Conservation (phyloP, 2,329 filamentous ascomycete genomes). For the Calonectria honghensis region DNA sequence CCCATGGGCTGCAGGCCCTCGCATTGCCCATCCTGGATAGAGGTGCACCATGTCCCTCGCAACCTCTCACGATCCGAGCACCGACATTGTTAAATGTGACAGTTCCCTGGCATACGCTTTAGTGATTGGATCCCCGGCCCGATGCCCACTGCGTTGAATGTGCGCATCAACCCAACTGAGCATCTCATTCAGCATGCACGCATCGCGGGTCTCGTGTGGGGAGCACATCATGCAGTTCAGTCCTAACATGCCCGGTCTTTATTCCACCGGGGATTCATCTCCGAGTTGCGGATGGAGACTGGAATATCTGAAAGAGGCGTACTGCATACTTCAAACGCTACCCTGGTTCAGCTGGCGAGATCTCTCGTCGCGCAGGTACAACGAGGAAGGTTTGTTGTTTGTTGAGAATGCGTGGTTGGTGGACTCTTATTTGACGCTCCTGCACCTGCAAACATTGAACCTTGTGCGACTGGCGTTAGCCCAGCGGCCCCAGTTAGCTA, state of each 20-base stretch:
- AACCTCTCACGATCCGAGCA: constrained; percentile 31
- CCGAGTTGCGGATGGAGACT: constrained; percentile 26
- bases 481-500: neutral
- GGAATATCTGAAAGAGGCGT: constrained; percentile 24
- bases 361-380: constrained; percentile 13
- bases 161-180: constrained; percentile 24
- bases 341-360: constrained; percentile 21
- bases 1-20: constrained; percentile 35
- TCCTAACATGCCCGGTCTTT: constrained; percentile 34
- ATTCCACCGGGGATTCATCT: constrained; percentile 39
- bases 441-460: neutral
- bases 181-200: constrained; percentile 20
- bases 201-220: constrained; percentile 32
- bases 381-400: neutral
- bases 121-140: constrained; percentile 26
- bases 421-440: constrained; percentile 10
- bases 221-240: constrained; percentile 30
- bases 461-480: constrained; percentile 16
- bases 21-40: constrained; percentile 31
- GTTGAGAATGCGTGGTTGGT: constrained; percentile 5
- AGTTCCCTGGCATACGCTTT: constrained; percentile 26
- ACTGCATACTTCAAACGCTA: neutral
- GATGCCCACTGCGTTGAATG: constrained; percentile 23
- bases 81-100: constrained; percentile 2
- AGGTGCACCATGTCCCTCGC: constrained; percentile 25